phyloP scores from a whole-genome alignment of 2,329 filamentous ascomycete genomes.

The Paracorniculantispora psalliotae region DNA sequence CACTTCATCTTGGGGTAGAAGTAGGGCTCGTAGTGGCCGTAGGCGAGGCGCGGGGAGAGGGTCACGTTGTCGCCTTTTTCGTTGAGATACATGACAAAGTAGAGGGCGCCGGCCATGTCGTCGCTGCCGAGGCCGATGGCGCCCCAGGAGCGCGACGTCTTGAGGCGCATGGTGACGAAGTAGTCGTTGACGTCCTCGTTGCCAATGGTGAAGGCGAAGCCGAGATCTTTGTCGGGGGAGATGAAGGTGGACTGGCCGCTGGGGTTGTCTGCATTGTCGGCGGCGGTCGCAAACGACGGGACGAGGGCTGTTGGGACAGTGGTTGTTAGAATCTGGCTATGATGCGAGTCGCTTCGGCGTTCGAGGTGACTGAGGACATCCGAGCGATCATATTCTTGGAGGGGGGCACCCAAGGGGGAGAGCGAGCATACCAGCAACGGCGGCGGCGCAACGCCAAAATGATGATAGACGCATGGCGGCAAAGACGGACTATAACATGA shows the following conservation, averaged over 20 bases:
- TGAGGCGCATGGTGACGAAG: constrained; percentile 50
- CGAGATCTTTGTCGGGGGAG: constrained; percentile 36
- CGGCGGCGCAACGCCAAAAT: constrained; percentile 11
- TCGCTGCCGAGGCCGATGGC: constrained; percentile 50
- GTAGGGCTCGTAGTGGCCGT: constrained; percentile 48
- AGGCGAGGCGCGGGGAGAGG: constrained; percentile 48
- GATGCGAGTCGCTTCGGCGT: not conserved
- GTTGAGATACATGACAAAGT: constrained; percentile 51
- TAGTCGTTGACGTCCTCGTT: constrained; percentile 42
- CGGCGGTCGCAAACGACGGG: constrained; percentile 21
- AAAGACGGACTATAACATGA: constrained; percentile 1
- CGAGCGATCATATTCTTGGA: not conserved
- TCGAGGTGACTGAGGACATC: not conserved
- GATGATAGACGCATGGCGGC: constrained; percentile 6
- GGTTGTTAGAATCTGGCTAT: not conserved
- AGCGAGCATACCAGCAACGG: constrained; percentile 7
- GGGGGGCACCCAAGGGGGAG: not conserved
- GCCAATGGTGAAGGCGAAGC: constrained; percentile 48
- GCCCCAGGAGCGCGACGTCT: constrained; percentile 43
- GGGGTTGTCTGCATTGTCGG: constrained; percentile 25
- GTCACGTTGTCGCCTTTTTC: constrained; percentile 45
- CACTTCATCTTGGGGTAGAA: constrained; percentile 40
- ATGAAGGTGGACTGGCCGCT: constrained; percentile 39
- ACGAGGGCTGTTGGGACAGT: constrained; percentile 14
- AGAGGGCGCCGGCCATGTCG: constrained; percentile 47